Evolutionary conservation across 148 eudicot genomes (phyloP).

Genomic region (Cornus suecica): DNA sequence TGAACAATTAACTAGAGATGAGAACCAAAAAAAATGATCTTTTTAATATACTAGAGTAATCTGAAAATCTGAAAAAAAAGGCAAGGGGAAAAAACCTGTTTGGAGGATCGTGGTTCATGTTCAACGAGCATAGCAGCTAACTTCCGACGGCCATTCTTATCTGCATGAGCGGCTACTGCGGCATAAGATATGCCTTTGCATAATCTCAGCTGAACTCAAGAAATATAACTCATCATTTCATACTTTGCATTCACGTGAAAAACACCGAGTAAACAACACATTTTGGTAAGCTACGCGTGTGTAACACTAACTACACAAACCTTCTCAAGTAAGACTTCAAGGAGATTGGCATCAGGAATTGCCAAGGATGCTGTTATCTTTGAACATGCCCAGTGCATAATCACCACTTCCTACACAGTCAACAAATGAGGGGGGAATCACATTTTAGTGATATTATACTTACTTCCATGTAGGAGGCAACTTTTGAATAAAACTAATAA

Average conservation of each 20-base stretch:
- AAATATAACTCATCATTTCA: constrained; percentile 10
- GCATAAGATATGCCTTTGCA: constrained; percentile 97
- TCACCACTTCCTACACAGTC: constrained; percentile 69
- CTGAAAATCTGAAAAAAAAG: background rate
- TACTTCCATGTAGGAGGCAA: constrained; percentile 6
- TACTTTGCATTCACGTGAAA: background rate
- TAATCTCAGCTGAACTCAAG: constrained; percentile 61
- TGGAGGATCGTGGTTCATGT: constrained; percentile 91
- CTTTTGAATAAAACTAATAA: background rate
- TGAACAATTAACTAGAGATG: background rate
- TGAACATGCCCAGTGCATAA: constrained; percentile 97
- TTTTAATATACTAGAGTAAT: background rate
- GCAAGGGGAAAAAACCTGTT: constrained; percentile 53
- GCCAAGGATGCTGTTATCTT: constrained; percentile 70
- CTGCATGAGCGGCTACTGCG: constrained; percentile 97
- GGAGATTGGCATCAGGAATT: constrained; percentile 76
- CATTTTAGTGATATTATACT: background rate
- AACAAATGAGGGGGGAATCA: background rate
- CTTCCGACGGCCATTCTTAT: constrained; percentile 84
- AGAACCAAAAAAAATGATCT: constrained; percentile 10
- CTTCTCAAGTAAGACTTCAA: constrained; percentile 80
- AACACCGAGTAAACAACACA: background rate
- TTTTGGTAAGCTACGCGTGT: background rate
- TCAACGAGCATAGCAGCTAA: constrained; percentile 96
- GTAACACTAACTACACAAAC: constrained; percentile 49